Conservation (phyloP, 495 filamentous ascomycete species). For the Xylaria palmicola region DNA sequence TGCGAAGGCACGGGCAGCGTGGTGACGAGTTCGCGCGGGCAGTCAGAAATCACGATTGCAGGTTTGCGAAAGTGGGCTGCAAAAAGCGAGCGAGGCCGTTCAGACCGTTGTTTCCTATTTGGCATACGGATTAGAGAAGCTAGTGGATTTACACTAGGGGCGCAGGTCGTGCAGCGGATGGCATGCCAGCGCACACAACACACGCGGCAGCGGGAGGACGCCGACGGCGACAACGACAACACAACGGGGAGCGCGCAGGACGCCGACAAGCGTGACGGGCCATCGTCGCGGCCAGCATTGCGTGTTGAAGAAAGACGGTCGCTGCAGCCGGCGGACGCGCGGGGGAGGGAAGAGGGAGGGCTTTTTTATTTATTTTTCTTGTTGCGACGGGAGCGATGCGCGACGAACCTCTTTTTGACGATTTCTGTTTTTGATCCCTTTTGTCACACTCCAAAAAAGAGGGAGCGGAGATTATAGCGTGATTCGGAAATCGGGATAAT, state of each 20-base stretch:
- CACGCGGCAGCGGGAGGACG: too few species aligned
- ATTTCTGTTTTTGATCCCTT: too few species aligned
- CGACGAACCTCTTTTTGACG: constrained; percentile 16
- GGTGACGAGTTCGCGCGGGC: constrained; percentile 4
- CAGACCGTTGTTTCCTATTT: constrained; percentile 9
- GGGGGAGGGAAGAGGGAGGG: not conserved
- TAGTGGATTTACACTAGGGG: too few species aligned
- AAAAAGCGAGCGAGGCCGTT: constrained; percentile 5
- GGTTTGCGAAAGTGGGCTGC: not conserved
- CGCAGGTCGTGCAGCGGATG: too few species aligned
- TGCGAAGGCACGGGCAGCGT: too few species aligned
- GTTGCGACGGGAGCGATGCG: constrained; percentile 4
- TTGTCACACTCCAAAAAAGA: not conserved
- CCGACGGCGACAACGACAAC: not conserved
- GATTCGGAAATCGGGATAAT: not conserved
- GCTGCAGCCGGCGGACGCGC: not conserved
- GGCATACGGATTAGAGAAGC: constrained; percentile 14
- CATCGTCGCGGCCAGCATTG: too few species aligned
- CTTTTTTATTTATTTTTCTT: too few species aligned
- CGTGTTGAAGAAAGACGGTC: too few species aligned
- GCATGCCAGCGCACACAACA: too few species aligned
- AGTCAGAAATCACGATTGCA: constrained; percentile 10
- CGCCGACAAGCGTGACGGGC: too few species aligned
- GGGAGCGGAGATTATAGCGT: not conserved
- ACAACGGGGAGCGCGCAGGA: too few species aligned